Percentiles rank a stretch among this genome's conserved stretches.
Evolutionary conservation across 768 basidiomycete genomes (phyloP).

Genomic region (Tulasnella sp.): DNA sequence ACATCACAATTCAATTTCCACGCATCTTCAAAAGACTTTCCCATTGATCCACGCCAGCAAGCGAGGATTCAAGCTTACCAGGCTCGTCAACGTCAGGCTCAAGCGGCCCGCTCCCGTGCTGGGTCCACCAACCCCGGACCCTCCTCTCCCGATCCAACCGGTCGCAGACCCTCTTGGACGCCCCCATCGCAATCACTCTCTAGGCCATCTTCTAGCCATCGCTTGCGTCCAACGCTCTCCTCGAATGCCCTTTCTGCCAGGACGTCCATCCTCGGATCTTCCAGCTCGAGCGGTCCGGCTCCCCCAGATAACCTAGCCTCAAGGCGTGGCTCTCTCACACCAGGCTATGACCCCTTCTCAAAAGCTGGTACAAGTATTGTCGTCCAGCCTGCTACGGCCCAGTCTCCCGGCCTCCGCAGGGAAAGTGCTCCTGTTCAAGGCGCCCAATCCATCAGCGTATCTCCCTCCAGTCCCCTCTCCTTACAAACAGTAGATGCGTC

Average conservation of each 20-base stretch:
- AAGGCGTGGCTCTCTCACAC: slow-evolving; percentile 2
- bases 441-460: slow-evolving; percentile 11
- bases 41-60: slow-evolving; percentile 20
- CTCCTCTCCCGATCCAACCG: slow-evolving; percentile 6
- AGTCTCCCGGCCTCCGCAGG: background rate
- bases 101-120: background rate
- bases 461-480: too few relatives aligned
- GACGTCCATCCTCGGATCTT: background rate
- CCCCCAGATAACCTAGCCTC: background rate
- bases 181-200: slow-evolving; percentile 1
- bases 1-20: too few relatives aligned
- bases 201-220: background rate
- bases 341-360: slow-evolving; percentile 11
- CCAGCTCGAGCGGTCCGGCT: background rate
- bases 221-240: background rate
- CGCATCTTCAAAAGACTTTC: slow-evolving; percentile 35
- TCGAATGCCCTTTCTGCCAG: background rate
- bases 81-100: background rate
- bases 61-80: slow-evolving; percentile 15
- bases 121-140: slow-evolving; percentile 11
- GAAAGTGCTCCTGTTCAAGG: background rate
- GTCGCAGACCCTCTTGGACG: background rate
- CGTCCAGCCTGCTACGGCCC: background rate
- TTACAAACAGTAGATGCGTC: too few relatives aligned
- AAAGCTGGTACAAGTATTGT: background rate